Base-by-base conservation (phyloP, 225 moss, liverwort and hornwort species). In the Physcomitrellopsis africana region DNA sequence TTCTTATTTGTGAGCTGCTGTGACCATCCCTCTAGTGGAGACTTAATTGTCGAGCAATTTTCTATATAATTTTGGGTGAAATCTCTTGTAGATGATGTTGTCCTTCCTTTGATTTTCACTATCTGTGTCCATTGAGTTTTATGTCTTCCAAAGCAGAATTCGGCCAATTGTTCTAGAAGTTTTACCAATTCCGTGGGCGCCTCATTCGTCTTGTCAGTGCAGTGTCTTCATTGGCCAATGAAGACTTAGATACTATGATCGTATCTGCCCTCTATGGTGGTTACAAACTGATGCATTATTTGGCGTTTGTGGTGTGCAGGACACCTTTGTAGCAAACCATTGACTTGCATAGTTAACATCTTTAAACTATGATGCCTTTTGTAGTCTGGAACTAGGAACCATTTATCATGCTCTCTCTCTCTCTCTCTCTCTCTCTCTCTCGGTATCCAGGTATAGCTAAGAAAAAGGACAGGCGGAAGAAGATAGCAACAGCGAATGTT, bases 241-340 rank as follows among this genome's bases (percentile, higher is more conserved):
- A n/a, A n/a, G 53, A 7, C 4, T 53, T 53, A n/a, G 15, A 49
- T n/a, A 18, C 16, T 53, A 3, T 53, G 53, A 53, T 53, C 53
- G 7, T 53, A 18, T 23, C 23, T 57, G 56, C 23, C 16, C 23
- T 57, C 2, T 23, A 23, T 23, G 23, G 3, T 22, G 2, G 12
- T 23, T 11, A 19, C 52, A 17, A 11, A 65, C 43, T 68, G 51
- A 68, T 72, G 56, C 43, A 17, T 11, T 26, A 14, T 69, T 43
- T 44, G 54, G 60, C 61, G 61, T 51, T 11, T 72, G 46, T 75
- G 72, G 54, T 67, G 49, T n/a, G 14, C 63, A 81, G 68, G 45
- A 51, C 32, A 48, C 64, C 37, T 49, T 52, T 23, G 53, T 51
- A 37, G 59, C 37, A 58, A 46, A 51, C 0, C 45, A 15, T 24